Evolutionary conservation across 352 stramenopile genomes (phyloP).

Genomic region (Phytophthora sansomeana): DNA sequence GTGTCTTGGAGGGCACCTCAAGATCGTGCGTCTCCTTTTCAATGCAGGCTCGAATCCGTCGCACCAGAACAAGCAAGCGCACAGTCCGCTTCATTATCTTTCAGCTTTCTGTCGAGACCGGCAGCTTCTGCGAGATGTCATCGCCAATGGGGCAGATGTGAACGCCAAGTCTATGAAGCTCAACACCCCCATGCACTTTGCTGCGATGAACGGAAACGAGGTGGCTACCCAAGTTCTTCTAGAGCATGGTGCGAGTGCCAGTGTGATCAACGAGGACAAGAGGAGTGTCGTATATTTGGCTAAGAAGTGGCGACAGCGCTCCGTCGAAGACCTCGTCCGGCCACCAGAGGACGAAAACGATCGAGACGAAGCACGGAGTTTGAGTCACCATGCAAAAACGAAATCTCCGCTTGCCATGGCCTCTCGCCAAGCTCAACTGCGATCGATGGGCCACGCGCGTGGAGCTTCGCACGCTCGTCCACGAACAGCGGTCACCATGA

Average conservation of each 20-base stretch:
- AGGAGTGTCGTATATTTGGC: conserved; percentile 76
- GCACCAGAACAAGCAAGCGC: conserved; percentile 76
- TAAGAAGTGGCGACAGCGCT: conserved; percentile 77
- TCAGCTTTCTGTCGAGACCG: conserved; percentile 68
- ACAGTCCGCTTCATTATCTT: conserved; percentile 73
- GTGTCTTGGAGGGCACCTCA: conserved; percentile 60
- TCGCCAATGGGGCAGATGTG: conserved; percentile 61
- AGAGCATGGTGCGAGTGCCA: conserved; percentile 64
- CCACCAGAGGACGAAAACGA: conserved; percentile 46
- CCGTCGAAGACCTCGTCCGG: conserved; percentile 63
- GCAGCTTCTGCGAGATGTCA: conserved; percentile 53
- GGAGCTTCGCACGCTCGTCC: conserved; percentile 7
- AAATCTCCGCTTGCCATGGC: conserved; percentile 14
- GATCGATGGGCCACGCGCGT: conserved; percentile 24
- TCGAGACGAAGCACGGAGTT: conserved; percentile 8
- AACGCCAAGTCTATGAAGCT: conserved; percentile 78
- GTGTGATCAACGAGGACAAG: conserved; percentile 80
- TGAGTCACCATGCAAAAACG: conserved; percentile 7
- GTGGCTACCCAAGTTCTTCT: conserved; percentile 66
- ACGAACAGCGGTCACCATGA: conserved; percentile 36
- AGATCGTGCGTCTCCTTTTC: conserved; percentile 59
- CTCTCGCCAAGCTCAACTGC: conserved; percentile 32
- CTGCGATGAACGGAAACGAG: conserved; percentile 81
- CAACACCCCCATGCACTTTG: conserved; percentile 81
- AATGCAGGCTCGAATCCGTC: conserved; percentile 56